These are phyloP conservation scores for Hypoxylon rickii DNA, from an alignment of 495 filamentous ascomycete species.

Conservation along the genomic window DNA sequence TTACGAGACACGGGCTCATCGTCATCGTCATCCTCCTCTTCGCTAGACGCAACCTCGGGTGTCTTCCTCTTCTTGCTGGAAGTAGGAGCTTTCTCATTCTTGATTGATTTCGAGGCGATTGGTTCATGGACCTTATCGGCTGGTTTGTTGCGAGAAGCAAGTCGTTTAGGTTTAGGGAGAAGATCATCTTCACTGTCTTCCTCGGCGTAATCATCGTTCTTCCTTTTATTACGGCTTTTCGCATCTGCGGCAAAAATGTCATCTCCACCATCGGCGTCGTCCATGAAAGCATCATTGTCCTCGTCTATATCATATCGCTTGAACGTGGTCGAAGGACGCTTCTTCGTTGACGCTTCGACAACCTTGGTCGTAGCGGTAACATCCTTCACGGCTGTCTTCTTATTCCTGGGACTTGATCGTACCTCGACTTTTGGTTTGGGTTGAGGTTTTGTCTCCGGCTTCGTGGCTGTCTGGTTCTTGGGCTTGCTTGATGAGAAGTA, in stretches of 20 bases:
- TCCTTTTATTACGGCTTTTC: constrained; percentile 58
- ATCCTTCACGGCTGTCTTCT: constrained; percentile 34
- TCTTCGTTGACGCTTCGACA: constrained; percentile 34
- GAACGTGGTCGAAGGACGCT: constrained; percentile 37
- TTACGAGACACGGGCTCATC: constrained; percentile 51
- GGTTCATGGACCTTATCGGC: constrained; percentile 45
- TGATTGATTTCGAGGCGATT: constrained; percentile 40
- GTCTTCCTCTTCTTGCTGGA: constrained; percentile 52
- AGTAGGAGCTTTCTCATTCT: constrained; percentile 46
- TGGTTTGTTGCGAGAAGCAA: constrained; percentile 47
- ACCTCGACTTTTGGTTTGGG: constrained; percentile 38
- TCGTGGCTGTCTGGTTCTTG: constrained; percentile 43
- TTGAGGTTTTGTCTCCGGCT: constrained; percentile 39
- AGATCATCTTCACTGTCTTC: constrained; percentile 63
- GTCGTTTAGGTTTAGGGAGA: constrained; percentile 53
- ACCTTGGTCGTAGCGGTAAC: constrained; percentile 28
- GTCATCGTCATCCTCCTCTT: constrained; percentile 52
- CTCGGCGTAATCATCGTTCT: constrained; percentile 71
- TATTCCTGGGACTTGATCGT: constrained; percentile 49
- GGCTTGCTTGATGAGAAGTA: constrained; percentile 53
- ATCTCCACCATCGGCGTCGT: constrained; percentile 69
- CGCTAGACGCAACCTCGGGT: constrained; percentile 46
- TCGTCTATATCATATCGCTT: constrained; percentile 40
- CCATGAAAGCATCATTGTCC: constrained; percentile 57
- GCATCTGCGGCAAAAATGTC: constrained; percentile 74